Base-by-base conservation (phyloP, 1,139 yeast species). In the Taphrina sp. region DNA sequence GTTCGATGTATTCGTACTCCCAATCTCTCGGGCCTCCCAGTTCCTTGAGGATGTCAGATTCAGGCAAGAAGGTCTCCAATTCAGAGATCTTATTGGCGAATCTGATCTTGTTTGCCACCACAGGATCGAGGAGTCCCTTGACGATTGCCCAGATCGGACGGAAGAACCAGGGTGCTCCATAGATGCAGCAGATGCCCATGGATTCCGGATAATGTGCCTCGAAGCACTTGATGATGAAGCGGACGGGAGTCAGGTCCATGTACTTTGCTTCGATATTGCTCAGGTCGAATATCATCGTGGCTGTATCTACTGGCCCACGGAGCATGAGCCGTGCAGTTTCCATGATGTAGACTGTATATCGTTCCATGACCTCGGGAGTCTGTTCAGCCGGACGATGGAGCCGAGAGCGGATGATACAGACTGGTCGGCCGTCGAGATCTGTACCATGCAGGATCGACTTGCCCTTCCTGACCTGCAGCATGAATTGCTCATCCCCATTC, bases 181-280 rank as follows among this genome's bases (percentile, higher is more conserved):
- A 95, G 61, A 88, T 81, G 65, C 85, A 74, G 53, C 88, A 70
- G 56, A 78, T 78, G 16, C 94, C 94, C 47, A 88, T 75, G 52
- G 84, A 81, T 69, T 88, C 96, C 0, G 96, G 96, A 67, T 86
- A 88, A 67, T 86, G 89, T 0, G 88, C 88, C 71, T 88, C 95
- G 66, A 88, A 85, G 60, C 86, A 80, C 56, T 78, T 76, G 59
- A 85, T 80, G 70, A 88, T 76, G 70, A 84, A 87, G 69, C 84
- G 84, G 54, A 87, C 89, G 2, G 94, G 87, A 5, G 78, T 75
- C 65, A 85, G 84, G 70, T 88, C 96, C 84, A 88, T 87, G 69
- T 87, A 88, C 70, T 71, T 62, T 28, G 47, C 38, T 12, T 54
- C 47, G 65, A 88, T 87, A 8, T 81, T 92, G 5, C 82, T 72